A percentile compares a stretch with the other conserved stretches of the same genome.
These are phyloP conservation scores for Cyclostephanos tholiformis DNA, from an alignment of 108 stramenopile genomes.

Conservation along the genomic window DNA sequence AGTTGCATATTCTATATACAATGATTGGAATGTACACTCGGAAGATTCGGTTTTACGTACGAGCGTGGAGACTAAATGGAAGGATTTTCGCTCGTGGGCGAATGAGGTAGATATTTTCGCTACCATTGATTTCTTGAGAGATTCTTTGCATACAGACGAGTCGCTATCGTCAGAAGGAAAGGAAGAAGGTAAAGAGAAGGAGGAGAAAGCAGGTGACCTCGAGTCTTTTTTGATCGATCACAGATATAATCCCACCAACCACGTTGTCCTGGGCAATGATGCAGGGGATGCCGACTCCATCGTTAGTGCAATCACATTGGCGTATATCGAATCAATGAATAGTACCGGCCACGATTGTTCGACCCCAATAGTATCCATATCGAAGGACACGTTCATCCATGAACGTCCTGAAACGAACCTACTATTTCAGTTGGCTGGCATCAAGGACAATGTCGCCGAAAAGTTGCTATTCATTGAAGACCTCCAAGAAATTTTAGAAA, in stretches of 20 bases:
- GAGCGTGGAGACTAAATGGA: slow-evolving; percentile 30
- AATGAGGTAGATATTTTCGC: slow-evolving; percentile 31
- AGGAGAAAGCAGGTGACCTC: slow-evolving; percentile 4
- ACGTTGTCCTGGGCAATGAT: slow-evolving; percentile 76
- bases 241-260: slow-evolving; percentile 40
- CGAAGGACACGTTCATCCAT: slow-evolving; percentile 28
- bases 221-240: slow-evolving; percentile 29
- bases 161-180: not conserved
- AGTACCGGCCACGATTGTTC: not conserved
- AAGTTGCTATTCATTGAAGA: slow-evolving; percentile 56
- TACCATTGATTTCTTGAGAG: slow-evolving; percentile 36
- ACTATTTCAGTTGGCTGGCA: slow-evolving; percentile 57
- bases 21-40: slow-evolving; percentile 36
- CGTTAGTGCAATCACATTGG: slow-evolving; percentile 66
- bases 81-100: slow-evolving; percentile 42
- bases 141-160: slow-evolving; percentile 14
- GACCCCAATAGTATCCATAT: slow-evolving; percentile 49
- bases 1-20: slow-evolving; percentile 37
- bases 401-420: slow-evolving; percentile 70
- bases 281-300: slow-evolving; percentile 89
- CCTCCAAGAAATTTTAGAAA: slow-evolving; percentile 13
- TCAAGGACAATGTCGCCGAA: slow-evolving; percentile 33
- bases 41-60: slow-evolving; percentile 23
- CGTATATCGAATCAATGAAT: slow-evolving; percentile 60
- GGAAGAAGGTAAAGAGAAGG: not conserved